Evolutionary conservation across 352 stramenopile species (phyloP).

Genomic region (Thraustochytrium sp.): DNA sequence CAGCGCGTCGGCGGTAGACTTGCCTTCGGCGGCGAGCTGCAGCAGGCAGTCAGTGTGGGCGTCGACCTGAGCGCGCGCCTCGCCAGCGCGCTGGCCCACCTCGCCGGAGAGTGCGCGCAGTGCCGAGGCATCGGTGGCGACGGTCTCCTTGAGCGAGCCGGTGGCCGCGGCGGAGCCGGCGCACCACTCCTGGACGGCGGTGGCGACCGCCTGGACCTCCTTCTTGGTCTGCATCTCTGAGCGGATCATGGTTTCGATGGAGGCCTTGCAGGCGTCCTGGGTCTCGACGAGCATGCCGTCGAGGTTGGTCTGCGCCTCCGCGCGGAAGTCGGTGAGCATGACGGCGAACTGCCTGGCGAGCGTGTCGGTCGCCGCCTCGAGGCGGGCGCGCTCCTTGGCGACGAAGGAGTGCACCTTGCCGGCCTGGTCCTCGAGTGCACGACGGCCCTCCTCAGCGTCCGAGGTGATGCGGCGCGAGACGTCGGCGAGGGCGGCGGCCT

Average conservation of each 20-base stretch:
- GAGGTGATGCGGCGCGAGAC: neutral
- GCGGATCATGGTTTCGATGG: neutral
- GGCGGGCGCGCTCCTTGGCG: neutral
- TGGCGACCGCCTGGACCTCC: neutral
- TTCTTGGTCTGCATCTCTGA: conserved; percentile 4
- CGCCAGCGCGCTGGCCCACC: neutral
- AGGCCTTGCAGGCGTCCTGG: neutral
- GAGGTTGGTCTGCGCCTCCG: conserved; percentile 15
- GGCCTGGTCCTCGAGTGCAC: conserved; percentile 7
- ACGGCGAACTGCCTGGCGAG: conserved; percentile 6
- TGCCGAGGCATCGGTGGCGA: neutral
- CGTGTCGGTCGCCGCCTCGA: neutral
- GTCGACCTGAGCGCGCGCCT: neutral
- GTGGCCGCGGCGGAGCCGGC: neutral
- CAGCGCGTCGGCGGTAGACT: neutral
- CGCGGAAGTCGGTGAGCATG: neutral
- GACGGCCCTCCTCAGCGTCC: conserved; percentile 6
- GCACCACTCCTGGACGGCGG: neutral
- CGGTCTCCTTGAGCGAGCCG: neutral
- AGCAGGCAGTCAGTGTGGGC: neutral
- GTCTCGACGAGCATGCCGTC: neutral
- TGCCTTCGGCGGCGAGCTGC: neutral
- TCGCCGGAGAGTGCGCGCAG: neutral
- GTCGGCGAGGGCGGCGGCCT: neutral
- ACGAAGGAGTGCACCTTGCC: neutral